These are phyloP conservation scores for Aquilaria malaccensis DNA, from an alignment of 345 rosid species.

Conservation along the genomic window DNA sequence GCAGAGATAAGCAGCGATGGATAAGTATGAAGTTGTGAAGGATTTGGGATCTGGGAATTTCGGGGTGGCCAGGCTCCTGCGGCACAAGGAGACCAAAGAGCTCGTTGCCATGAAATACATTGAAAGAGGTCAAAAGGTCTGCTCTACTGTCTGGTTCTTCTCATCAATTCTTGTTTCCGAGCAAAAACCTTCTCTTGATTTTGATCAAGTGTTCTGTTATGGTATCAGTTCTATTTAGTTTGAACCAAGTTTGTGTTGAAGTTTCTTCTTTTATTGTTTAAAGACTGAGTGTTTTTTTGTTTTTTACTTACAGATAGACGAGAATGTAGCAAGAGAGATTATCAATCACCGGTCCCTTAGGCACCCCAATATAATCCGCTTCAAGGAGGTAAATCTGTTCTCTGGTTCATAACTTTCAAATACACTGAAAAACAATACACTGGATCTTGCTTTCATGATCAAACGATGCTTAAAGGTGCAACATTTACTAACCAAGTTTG, in stretches of 20 bases:
- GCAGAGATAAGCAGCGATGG: constrained; percentile 30
- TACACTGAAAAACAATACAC: too few species aligned
- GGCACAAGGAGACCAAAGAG: constrained; percentile 71
- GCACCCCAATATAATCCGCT: constrained; percentile 86
- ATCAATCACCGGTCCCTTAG: constrained; percentile 89
- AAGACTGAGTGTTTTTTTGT: too few species aligned
- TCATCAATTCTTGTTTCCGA: neutral
- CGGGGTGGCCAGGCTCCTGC: constrained; percentile 78
- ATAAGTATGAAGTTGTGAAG: constrained; percentile 70
- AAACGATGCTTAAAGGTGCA: too few species aligned
- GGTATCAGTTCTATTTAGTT: too few species aligned
- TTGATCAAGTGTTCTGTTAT: neutral
- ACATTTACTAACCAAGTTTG: constrained; percentile 1
- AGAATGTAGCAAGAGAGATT: constrained; percentile 93
- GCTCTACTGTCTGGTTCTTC: neutral
- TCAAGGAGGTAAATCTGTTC: constrained; percentile 56
- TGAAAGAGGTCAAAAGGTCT: constrained; percentile 84
- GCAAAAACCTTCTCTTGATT: too few species aligned
- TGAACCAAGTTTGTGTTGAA: too few species aligned
- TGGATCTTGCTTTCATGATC: too few species aligned
- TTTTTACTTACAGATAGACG: constrained; percentile 55
- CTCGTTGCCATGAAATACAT: constrained; percentile 95
- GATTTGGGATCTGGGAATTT: constrained; percentile 89
- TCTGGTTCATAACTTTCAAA: neutral
- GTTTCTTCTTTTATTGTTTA: too few species aligned